Base-by-base conservation (phyloP, 495 filamentous ascomycete genomes). In the Rhizodiscina lignyota region DNA sequence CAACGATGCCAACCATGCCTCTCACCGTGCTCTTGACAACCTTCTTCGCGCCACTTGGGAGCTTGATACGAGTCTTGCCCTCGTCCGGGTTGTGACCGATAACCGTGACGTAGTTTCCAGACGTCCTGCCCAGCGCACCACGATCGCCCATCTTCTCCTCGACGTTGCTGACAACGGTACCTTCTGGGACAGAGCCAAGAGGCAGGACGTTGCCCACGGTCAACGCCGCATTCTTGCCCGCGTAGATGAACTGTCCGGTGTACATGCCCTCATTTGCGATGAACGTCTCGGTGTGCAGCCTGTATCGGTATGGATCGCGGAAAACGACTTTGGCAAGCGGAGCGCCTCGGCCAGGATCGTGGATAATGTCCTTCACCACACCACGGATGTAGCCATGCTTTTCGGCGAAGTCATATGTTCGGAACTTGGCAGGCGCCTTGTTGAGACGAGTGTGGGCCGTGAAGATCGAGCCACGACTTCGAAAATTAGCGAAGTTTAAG, bases 221-320 rank as follows among this genome's bases (percentile, higher is more conserved):
- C 46, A 99, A 72, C 40, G 74, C 67, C 48, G 89, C 91, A 66
- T 92, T 83, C 79, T 99, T 99, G 59, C 89, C 89, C 61, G 87
- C 86, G 65, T 96, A 99, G 79, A 99, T 85, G 72, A 99, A 99
- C 68, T 51, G 48, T 49, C 89, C 89, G 45, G 89, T 94, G 83
- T 99, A 99, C 87, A 96, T 94, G 67, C 89, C 89, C 74, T 99
- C 89, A 67, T 94, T 96, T 61, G 91, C 89, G 59, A 99, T 96
- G 75, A 97, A 94, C 44, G 56, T 59, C 48, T 60, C 51, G 34
- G 51, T 58, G 39, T 48, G 41, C 29, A 47, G 47, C 50, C 53
- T 58, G 89, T 91, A 78, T 83, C 86, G 61, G 75, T 84, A 61
- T 77, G 63, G 62, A 81, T 89, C 79, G 48, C 86, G 86, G 80